A percentile compares a stretch with the other conserved stretches of the same genome.
These are phyloP conservation scores for Ramalina peruviana DNA, from an alignment of 495 filamentous ascomycete genomes.

Conservation along the genomic window DNA sequence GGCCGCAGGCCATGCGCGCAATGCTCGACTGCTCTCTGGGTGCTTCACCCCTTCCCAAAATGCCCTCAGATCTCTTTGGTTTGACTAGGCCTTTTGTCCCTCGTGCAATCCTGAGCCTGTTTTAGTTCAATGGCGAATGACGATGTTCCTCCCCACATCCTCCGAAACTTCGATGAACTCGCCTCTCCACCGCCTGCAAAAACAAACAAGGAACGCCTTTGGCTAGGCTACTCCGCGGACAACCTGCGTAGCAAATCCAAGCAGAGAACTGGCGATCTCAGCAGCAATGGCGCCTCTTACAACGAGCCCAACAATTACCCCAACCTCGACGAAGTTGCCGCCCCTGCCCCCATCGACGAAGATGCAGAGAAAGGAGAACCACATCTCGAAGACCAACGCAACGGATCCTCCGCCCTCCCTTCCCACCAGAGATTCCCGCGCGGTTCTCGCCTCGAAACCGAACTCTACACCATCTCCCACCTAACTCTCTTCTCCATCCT, in stretches of 20 bases:
- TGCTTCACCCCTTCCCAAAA: too few relatives aligned
- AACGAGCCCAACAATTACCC: background rate
- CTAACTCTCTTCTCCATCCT: slow-evolving; percentile 77
- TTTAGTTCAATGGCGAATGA: too few relatives aligned
- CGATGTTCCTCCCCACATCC: too few relatives aligned
- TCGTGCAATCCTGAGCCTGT: too few relatives aligned
- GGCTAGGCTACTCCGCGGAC: slow-evolving; percentile 4
- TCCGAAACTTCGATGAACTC: too few relatives aligned
- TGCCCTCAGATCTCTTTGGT: too few relatives aligned
- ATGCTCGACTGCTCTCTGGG: too few relatives aligned
- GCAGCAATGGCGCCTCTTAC: background rate
- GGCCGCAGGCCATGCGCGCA: too few relatives aligned
- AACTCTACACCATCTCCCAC: slow-evolving; percentile 67
- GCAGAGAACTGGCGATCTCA: background rate
- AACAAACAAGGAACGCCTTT: slow-evolving; percentile 7
- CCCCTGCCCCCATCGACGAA: slow-evolving; percentile 6
- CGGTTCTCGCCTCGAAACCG: slow-evolving; percentile 34
- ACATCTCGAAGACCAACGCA: slow-evolving; percentile 1
- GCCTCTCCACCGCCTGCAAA: too few relatives aligned
- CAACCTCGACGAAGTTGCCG: slow-evolving; percentile 4
- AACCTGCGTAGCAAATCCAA: background rate
- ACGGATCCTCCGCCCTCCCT: background rate
- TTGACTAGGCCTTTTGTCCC: too few relatives aligned
- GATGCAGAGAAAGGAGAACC: background rate
- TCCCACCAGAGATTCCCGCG: background rate